These are phyloP conservation scores for Gautieria morchelliformis DNA, from an alignment of 768 basidiomycete species.

Conservation along the genomic window DNA sequence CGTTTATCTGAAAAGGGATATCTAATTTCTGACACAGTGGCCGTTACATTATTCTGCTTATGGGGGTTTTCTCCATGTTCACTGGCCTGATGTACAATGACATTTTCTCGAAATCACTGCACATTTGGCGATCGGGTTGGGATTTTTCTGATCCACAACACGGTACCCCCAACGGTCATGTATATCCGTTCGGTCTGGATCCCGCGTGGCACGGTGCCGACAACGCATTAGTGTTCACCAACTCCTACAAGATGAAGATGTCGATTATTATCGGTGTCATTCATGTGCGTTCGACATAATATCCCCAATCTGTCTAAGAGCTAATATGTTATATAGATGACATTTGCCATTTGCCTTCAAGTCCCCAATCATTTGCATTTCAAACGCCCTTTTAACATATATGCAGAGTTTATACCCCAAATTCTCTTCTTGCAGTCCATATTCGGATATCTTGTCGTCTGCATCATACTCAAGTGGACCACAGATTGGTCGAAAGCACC, in stretches of 20 bases:
- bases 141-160: slow-evolving; percentile 42
- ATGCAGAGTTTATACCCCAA: slow-evolving; percentile 93
- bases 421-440: slow-evolving; percentile 97
- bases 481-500: slow-evolving; percentile 76
- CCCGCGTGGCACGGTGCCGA: slow-evolving; percentile 92
- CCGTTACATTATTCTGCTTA: slow-evolving; percentile 95
- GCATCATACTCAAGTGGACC: slow-evolving; percentile 96
- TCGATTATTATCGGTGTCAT: slow-evolving; percentile 92
- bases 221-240: slow-evolving; percentile 87
- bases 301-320: neutral
- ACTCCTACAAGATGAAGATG: slow-evolving; percentile 99
- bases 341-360: slow-evolving; percentile 94
- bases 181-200: slow-evolving; percentile 93
- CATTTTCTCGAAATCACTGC: slow-evolving; percentile 88
- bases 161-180: slow-evolving; percentile 50
- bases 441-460: slow-evolving; percentile 91
- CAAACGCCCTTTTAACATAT: slow-evolving; percentile 79
- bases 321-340: slow-evolving; percentile 58
- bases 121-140: slow-evolving; percentile 87
- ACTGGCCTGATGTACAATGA: slow-evolving; percentile 99
- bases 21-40: slow-evolving; percentile 43
- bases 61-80: slow-evolving; percentile 96
- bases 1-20: neutral
- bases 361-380: slow-evolving; percentile 93
- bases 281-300: slow-evolving; percentile 51